Conservation (phyloP, 441 rosid genomes). For the Euphorbia schlechtendalii region DNA sequence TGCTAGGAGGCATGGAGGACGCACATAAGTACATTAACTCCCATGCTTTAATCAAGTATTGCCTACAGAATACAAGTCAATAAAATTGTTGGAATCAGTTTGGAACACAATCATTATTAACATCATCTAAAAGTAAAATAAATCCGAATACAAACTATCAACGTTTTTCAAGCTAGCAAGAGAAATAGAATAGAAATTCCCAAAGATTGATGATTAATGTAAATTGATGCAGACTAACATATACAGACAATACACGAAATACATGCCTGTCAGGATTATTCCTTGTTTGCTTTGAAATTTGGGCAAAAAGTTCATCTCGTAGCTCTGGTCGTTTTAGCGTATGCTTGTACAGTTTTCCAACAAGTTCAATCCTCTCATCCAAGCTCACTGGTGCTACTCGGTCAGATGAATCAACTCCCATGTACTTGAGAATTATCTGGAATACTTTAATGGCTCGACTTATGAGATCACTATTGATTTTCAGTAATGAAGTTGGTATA, state of each 20-base stretch:
- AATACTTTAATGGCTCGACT: slow-evolving; percentile 86
- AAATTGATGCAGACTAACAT: not conserved
- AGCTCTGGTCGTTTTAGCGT: slow-evolving; percentile 88
- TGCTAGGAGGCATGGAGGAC: slow-evolving; percentile 98
- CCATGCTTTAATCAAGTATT: slow-evolving; percentile 86
- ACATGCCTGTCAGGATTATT: slow-evolving; percentile 78
- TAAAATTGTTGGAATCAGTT: slow-evolving; percentile 13
- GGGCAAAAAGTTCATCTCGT: slow-evolving; percentile 94
- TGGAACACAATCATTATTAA: not conserved
- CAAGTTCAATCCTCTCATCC: slow-evolving; percentile 84
- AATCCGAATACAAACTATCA: slow-evolving; percentile 8
- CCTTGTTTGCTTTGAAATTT: slow-evolving; percentile 94
- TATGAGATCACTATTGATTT: slow-evolving; percentile 69
- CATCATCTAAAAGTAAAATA: slow-evolving; percentile 3
- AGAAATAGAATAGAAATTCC: not conserved
- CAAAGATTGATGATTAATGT: not conserved
- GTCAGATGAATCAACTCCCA: slow-evolving; percentile 90
- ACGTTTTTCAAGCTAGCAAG: not conserved
- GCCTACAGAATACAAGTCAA: slow-evolving; percentile 41
- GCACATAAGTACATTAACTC: slow-evolving; percentile 94
- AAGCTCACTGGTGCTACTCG: slow-evolving; percentile 58
- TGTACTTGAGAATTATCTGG: slow-evolving; percentile 77
- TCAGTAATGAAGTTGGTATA: slow-evolving; percentile 89
- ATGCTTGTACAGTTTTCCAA: slow-evolving; percentile 77
- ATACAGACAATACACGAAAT: not conserved